Conservation (phyloP, 495 filamentous ascomycete species). For the Aspergillus ostianus region DNA sequence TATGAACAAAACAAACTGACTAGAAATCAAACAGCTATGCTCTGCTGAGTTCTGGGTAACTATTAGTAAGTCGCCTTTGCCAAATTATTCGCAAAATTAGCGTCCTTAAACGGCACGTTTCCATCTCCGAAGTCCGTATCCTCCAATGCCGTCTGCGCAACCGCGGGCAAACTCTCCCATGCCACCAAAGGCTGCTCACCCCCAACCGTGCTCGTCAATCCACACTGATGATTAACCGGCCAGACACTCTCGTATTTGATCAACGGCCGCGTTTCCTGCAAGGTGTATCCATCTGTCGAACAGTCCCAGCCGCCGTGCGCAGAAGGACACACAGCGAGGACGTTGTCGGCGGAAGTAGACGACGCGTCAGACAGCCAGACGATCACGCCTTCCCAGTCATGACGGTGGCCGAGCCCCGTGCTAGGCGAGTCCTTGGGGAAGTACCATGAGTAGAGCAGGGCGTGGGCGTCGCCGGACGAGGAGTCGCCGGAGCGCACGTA, state of each 20-base stretch:
- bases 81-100: constrained; percentile 39
- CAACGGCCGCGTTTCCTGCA: constrained; percentile 37
- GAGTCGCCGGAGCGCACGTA: constrained; percentile 45
- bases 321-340: constrained; percentile 50
- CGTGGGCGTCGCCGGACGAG: constrained; percentile 31
- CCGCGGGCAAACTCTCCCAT: constrained; percentile 49
- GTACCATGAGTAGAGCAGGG: constrained; percentile 56
- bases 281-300: constrained; percentile 35
- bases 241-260: constrained; percentile 50
- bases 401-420: constrained; percentile 44
- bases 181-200: constrained; percentile 53
- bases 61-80: constrained; percentile 33
- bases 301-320: constrained; percentile 53
- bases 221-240: constrained; percentile 50
- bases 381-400: constrained; percentile 54
- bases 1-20: no score
- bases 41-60: no score
- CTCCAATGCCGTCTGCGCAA: constrained; percentile 36
- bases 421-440: constrained; percentile 48
- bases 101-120: constrained; percentile 47
- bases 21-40: no score
- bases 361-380: constrained; percentile 41
- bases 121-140: constrained; percentile 44
- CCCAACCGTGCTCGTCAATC: constrained; percentile 43
- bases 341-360: constrained; percentile 38